phyloP scores from a whole-genome alignment of 805 yeast species.

The Starmerella gropengiesseri region DNA sequence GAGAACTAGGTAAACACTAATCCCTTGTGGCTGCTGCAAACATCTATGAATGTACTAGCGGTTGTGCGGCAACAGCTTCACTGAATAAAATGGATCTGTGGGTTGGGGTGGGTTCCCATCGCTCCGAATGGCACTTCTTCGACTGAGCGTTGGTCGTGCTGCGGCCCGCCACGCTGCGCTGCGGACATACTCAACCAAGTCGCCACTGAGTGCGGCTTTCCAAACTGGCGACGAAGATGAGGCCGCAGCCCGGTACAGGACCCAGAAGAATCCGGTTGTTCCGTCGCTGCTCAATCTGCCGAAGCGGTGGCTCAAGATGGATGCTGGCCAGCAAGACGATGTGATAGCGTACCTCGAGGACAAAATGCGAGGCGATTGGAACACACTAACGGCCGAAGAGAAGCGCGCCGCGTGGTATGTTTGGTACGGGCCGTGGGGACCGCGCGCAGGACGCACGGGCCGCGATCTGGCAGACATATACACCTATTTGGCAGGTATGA shows the following conservation, averaged over 20 bases:
- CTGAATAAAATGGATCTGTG: no score
- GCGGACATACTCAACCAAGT: conserved; percentile 10
- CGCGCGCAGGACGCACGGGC: conserved; percentile 26
- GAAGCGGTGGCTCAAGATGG: conserved; percentile 29
- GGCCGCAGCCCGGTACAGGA: conserved; percentile 23
- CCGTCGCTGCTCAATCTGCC: conserved; percentile 27
- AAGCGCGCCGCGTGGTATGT: conserved; percentile 29
- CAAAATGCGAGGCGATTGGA: conserved; percentile 31
- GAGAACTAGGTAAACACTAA: no score
- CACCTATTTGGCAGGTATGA: conserved; percentile 17
- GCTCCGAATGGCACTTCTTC: not conserved
- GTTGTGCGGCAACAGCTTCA: no score
- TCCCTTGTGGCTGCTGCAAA: no score
- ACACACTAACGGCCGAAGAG: conserved; percentile 26
- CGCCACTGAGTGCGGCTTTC: conserved; percentile 26
- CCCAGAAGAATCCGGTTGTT: conserved; percentile 27
- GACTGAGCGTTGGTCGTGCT: not conserved
- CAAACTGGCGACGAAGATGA: conserved; percentile 25
- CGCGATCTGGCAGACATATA: conserved; percentile 19
- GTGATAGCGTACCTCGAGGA: conserved; percentile 31
- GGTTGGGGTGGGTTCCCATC: no score
- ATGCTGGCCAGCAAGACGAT: conserved; percentile 31
- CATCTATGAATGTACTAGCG: no score
- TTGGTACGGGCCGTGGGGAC: conserved; percentile 32
- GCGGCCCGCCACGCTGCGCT: not conserved